phyloP scores from a whole-genome alignment of 768 basidiomycete species.

The Collybia sp. region DNA sequence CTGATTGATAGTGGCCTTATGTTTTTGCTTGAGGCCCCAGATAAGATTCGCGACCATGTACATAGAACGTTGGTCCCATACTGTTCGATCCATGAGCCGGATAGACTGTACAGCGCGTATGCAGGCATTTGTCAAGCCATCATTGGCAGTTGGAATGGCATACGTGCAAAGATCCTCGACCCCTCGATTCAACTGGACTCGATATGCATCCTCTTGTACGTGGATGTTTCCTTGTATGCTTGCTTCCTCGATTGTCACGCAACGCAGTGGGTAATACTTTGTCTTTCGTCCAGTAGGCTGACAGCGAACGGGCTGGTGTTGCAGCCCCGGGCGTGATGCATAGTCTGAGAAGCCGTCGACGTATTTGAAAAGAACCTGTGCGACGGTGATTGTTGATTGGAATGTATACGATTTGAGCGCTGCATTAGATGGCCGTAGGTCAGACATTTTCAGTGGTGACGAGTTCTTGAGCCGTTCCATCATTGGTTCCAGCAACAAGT shows the following conservation, averaged over 20 bases:
- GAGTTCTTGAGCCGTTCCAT: constrained; percentile 8
- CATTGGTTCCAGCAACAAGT: constrained; percentile 19
- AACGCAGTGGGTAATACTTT: constrained; percentile 14
- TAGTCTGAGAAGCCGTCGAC: neutral
- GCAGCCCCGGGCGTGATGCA: constrained; percentile 6
- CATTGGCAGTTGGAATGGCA: constrained; percentile 20
- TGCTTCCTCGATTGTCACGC: constrained; percentile 25
- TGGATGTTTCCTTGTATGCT: constrained; percentile 20
- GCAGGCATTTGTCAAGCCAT: constrained; percentile 22
- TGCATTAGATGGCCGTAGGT: constrained; percentile 1
- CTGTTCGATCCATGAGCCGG: constrained; percentile 11
- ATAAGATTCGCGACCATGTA: constrained; percentile 25
- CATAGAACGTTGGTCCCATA: constrained; percentile 15
- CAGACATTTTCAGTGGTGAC: constrained; percentile 1
- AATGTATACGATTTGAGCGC: neutral
- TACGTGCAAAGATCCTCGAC: constrained; percentile 5
- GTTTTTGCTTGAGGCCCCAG: constrained; percentile 22
- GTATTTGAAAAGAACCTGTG: constrained; percentile 5
- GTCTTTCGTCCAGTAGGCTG: constrained; percentile 19
- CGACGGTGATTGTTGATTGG: neutral
- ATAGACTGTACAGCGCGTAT: constrained; percentile 14
- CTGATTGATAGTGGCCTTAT: constrained; percentile 19
- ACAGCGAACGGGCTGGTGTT: constrained; percentile 10
- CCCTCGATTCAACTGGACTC: constrained; percentile 13
- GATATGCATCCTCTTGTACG: constrained; percentile 20